Percentiles rank a stretch among this genome's conserved stretches.
These are phyloP conservation scores for Rubus parviflorus DNA, from an alignment of 306 rosid genomes.

Conservation along the genomic window DNA sequence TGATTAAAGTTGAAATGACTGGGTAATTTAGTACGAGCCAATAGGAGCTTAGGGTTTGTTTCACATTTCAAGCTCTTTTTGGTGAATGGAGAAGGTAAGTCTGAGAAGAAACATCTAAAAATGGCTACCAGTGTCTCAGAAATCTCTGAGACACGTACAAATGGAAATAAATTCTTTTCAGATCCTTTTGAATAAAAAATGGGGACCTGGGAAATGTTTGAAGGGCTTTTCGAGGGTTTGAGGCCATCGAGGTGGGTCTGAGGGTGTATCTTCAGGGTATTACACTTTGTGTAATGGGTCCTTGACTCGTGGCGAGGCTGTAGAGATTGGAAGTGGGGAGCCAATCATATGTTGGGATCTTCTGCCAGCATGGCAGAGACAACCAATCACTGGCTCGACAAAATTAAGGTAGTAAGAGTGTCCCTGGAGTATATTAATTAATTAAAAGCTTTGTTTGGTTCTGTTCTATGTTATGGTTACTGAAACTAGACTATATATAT, in stretches of 20 bases:
- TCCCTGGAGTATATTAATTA: neutral
- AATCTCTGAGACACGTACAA: constrained; percentile 27
- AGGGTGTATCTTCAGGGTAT: constrained; percentile 1
- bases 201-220: neutral
- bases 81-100: constrained; percentile 15
- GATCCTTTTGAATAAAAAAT: neutral
- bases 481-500: neutral
- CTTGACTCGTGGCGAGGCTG: constrained; percentile 4
- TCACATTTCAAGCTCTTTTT: constrained; percentile 15
- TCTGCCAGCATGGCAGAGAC: constrained; percentile 37
- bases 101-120: constrained; percentile 4
- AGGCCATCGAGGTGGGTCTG: constrained; percentile 14
- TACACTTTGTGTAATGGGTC: constrained; percentile 23
- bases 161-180: constrained; percentile 19
- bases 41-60: constrained; percentile 25
- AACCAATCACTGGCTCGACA: constrained; percentile 36
- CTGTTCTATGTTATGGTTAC: neutral
- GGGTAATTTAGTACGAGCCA: constrained; percentile 37
- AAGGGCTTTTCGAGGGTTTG: neutral
- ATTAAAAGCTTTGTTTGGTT: neutral
- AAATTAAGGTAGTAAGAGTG: constrained; percentile 33
- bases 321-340: neutral
- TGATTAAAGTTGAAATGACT: constrained; percentile 21
- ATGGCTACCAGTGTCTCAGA: constrained; percentile 16
- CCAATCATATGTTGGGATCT: constrained; percentile 36